A percentile compares a stretch with the other conserved stretches of the same genome.
phyloP scores from a whole-genome alignment of 1,284 basidiomycete genomes.

The Vanrija sp. region DNA sequence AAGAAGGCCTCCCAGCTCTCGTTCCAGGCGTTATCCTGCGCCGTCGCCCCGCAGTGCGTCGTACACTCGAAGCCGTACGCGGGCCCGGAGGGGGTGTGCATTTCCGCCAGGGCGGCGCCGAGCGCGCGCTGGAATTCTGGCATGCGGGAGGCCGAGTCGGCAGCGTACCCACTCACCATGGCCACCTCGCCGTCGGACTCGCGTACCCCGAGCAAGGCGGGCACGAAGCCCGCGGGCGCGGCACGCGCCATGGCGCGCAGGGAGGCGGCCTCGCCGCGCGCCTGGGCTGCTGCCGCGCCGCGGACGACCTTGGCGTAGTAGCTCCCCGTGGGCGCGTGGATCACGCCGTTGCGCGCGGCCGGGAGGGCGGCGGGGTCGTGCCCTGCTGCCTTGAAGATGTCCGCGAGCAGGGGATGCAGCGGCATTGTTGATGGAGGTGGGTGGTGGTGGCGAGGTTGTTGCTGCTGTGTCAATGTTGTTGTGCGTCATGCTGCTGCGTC shows the following conservation, averaged over 20 bases:
- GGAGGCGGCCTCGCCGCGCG: slow-evolving; percentile 66
- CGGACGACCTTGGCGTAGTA: slow-evolving; percentile 29
- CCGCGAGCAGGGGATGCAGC: slow-evolving; percentile 16
- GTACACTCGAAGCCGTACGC: slow-evolving; percentile 68
- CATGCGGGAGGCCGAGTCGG: background rate
- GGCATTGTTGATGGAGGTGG: background rate
- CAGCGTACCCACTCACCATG: slow-evolving; percentile 58
- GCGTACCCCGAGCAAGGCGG: slow-evolving; percentile 57
- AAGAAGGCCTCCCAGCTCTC: slow-evolving; percentile 66
- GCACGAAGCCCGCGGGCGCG: slow-evolving; percentile 62
- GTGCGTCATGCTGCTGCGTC: too few relatives aligned
- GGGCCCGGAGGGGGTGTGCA: slow-evolving; percentile 34
- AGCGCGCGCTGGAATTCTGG: slow-evolving; percentile 15
- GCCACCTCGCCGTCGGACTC: slow-evolving; percentile 48
- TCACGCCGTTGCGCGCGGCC: slow-evolving; percentile 5
- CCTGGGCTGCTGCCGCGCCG: slow-evolving; percentile 52
- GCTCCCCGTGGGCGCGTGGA: slow-evolving; percentile 4
- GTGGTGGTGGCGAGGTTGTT: background rate
- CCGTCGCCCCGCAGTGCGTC: slow-evolving; percentile 75
- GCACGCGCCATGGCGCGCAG: slow-evolving; percentile 61
- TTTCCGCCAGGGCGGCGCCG: slow-evolving; percentile 58
- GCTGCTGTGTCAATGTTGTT: background rate
- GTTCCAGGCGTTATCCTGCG: slow-evolving; percentile 72
- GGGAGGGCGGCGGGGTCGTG: slow-evolving; percentile 14
- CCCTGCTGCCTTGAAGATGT: slow-evolving; percentile 16